A percentile compares a stretch with the other conserved stretches of the same genome.
Conservation (phyloP, 768 basidiomycete species). For the Termitomyces sp. region DNA sequence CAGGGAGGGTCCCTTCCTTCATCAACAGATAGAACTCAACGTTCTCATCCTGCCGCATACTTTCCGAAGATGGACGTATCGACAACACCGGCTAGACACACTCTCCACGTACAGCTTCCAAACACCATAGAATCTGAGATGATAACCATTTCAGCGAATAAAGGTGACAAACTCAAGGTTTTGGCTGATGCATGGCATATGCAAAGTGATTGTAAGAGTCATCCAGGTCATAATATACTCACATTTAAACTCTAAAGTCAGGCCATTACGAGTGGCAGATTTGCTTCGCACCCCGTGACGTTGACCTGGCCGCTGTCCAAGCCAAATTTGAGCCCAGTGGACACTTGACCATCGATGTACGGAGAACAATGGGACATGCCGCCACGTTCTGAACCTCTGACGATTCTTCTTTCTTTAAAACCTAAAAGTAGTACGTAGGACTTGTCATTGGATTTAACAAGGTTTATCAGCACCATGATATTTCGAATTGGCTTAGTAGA, state of each 20-base stretch:
- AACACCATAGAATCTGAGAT: slow-evolving; percentile 48
- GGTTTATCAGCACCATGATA: not conserved
- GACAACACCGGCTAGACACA: slow-evolving; percentile 35
- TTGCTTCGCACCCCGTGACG: slow-evolving; percentile 46
- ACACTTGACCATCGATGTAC: slow-evolving; percentile 43
- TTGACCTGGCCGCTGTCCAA: slow-evolving; percentile 48
- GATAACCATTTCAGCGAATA: slow-evolving; percentile 59
- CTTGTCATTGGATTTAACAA: not conserved
- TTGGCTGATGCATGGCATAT: slow-evolving; percentile 62
- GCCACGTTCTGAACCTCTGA: not conserved
- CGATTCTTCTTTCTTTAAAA: not conserved
- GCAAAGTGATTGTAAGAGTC: slow-evolving; percentile 51
- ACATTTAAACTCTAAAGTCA: slow-evolving; percentile 17
- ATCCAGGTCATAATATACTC: not conserved
- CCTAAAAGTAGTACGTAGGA: not conserved
- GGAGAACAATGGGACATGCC: slow-evolving; percentile 15
- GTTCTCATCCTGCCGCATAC: slow-evolving; percentile 20
- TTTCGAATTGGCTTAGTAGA: not conserved
- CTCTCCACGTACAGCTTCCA: slow-evolving; percentile 45
- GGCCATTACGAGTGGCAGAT: slow-evolving; percentile 64
- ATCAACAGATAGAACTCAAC: slow-evolving; percentile 24
- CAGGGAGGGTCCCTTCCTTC: slow-evolving; percentile 14
- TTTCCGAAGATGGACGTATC: slow-evolving; percentile 43
- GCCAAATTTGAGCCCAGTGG: slow-evolving; percentile 44
- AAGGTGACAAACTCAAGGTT: slow-evolving; percentile 50